Percentiles rank a stretch among this genome's conserved stretches.
Conservation (phyloP, 345 rosid genomes). For the Gossypium turneri region DNA sequence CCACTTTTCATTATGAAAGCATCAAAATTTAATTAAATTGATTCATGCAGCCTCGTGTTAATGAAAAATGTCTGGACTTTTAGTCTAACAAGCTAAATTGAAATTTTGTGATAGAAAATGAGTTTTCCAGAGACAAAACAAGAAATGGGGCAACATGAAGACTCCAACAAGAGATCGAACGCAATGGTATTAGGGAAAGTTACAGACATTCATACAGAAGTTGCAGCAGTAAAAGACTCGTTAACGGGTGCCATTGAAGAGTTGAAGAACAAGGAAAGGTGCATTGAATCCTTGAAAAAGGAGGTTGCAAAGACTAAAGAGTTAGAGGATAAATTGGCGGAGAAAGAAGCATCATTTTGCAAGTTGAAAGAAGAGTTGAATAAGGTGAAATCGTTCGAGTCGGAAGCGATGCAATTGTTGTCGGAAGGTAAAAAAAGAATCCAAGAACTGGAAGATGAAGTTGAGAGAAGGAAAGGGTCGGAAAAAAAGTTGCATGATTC, state of each 20-base stretch:
- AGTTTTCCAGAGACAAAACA: slow-evolving; percentile 31
- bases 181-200: slow-evolving; percentile 40
- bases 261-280: slow-evolving; percentile 40
- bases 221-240: slow-evolving; percentile 36
- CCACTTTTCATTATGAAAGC: no score
- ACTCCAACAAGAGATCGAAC: slow-evolving; percentile 24
- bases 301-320: slow-evolving; percentile 30
- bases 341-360: slow-evolving; percentile 28
- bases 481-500: slow-evolving; percentile 40
- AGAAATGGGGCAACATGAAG: slow-evolving; percentile 25
- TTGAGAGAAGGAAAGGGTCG: slow-evolving; percentile 32
- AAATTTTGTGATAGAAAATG: neutral
- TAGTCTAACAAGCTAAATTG: neutral
- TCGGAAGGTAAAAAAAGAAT: slow-evolving; percentile 20
- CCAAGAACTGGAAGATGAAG: slow-evolving; percentile 44
- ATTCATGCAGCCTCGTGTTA: no score
- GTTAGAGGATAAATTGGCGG: slow-evolving; percentile 28
- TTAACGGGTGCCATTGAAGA: slow-evolving; percentile 31
- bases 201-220: slow-evolving; percentile 54
- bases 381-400: slow-evolving; percentile 13
- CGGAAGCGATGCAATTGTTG: neutral
- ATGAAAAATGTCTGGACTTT: no score
- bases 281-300: slow-evolving; percentile 29
- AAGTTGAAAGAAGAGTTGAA: slow-evolving; percentile 31
- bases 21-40: no score